Evolutionary conservation across 1,139 yeast species (phyloP).

Genomic region (Saccharomyces hybrid): DNA sequence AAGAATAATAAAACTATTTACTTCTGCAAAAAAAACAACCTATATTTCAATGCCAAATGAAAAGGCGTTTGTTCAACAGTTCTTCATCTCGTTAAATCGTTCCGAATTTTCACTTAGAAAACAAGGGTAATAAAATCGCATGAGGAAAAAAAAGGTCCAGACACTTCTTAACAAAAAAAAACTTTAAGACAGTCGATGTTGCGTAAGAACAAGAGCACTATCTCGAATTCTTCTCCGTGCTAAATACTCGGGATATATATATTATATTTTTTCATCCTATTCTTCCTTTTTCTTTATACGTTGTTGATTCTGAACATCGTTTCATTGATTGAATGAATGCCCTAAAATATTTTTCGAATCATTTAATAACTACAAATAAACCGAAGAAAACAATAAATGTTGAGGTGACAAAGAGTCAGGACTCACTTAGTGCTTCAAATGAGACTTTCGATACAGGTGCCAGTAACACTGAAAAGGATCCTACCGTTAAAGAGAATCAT

Average conservation of each 20-base stretch:
- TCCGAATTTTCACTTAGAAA: neutral
- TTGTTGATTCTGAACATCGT: neutral
- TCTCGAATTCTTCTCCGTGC: neutral
- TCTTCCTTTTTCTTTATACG: neutral
- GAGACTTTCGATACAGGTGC: neutral
- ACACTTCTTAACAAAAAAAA: neutral
- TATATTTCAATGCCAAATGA: neutral
- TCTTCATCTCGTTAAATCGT: neutral
- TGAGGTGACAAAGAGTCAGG: constrained; percentile 1
- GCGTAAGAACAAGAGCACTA: neutral
- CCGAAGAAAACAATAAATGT: constrained; percentile 3
- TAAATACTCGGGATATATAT: neutral
- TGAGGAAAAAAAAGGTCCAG: constrained; percentile 1
- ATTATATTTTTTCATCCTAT: neutral
- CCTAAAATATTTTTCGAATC: constrained; percentile 19
- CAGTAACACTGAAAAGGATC: neutral
- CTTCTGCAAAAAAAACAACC: neutral
- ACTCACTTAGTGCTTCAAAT: neutral
- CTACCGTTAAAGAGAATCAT: neutral
- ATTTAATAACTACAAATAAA: constrained; percentile 10
- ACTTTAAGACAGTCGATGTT: neutral
- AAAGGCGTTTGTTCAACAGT: neutral
- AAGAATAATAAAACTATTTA: neutral
- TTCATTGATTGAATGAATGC: constrained; percentile 19
- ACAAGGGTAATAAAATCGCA: constrained; percentile 1